phyloP scores from a whole-genome alignment of 345 rosid species.

The Erodium maritimum region DNA sequence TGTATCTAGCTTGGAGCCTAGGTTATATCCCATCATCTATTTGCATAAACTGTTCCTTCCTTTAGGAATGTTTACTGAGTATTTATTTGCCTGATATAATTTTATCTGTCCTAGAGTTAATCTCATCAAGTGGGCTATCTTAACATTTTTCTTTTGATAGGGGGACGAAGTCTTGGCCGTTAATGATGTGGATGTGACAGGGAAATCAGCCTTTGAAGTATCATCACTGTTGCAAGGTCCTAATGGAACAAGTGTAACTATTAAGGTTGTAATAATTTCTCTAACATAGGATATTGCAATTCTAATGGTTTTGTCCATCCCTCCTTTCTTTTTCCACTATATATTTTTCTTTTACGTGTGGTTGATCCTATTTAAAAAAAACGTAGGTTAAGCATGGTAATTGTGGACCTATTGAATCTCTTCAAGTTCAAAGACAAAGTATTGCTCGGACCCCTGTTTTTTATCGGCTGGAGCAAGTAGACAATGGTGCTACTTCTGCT shows the following conservation, averaged over 20 bases:
- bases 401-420: slow-evolving; percentile 62
- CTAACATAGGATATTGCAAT: neutral
- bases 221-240: slow-evolving; percentile 94
- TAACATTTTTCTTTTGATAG: slow-evolving; percentile 23
- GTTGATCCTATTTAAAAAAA: neutral
- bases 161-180: slow-evolving; percentile 82
- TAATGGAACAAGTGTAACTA: slow-evolving; percentile 65
- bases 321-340: neutral
- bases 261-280: slow-evolving; percentile 40
- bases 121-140: neutral
- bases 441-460: slow-evolving; percentile 77
- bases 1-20: neutral
- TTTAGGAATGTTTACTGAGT: neutral
- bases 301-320: neutral
- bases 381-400: slow-evolving; percentile 82
- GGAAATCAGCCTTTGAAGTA: slow-evolving; percentile 89
- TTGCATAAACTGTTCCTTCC: neutral
- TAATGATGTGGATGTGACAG: slow-evolving; percentile 64
- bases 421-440: slow-evolving; percentile 71
- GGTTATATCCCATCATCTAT: neutral
- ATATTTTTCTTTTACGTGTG: neutral
- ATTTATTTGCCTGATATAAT: neutral
- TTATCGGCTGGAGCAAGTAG: slow-evolving; percentile 68
- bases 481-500: slow-evolving; percentile 43
- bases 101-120: neutral